Evolutionary conservation across 768 basidiomycete genomes (phyloP), one percentile per base, ranked within the genome.

Genomic region (Lentinula guzmanii): DNA sequence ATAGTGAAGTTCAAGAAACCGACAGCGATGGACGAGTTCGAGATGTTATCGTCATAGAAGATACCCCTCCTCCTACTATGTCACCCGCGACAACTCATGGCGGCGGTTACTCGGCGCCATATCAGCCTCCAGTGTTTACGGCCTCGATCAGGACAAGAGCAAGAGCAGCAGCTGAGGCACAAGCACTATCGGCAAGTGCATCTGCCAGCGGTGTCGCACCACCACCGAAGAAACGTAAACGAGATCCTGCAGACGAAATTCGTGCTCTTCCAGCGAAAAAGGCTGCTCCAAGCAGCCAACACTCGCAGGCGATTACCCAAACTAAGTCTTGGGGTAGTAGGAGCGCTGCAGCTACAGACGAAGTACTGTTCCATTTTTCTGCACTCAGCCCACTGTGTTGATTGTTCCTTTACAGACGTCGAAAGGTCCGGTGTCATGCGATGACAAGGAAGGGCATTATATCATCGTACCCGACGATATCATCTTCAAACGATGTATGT

Each of bases 381-480:
- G 37, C 46, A 61, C 63, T 64, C 65, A 69, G 62, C 71, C 66
- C 67, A 8, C 11, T 16, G 33, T 60, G 34, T 69, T 64, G 69
- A 65, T 65, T 65, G 62, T 56, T 66, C 56, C 61, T 65, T 66
- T 68, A 70, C 68, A 88, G 86, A 78, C 84, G 65, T 82, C 86
- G 65, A 91, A 88, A 70, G 83, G 78, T 16, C 76, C 83, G 63
- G 79, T 85, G 54, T 77, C 91, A 60, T 97, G 93, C 77, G 95
- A 97, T 72, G 97, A 99, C 79, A 91, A 96, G 75, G 97, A 99
- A 71, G 97, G 97, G 13, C 97, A 99, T 77, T 99, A 95, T 75
- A 95, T 98, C 69, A 91, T 98, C 71, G 86, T 88, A 62, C 86
- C 90, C 56, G 92, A 93, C 74, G 95, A 95, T 76, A 81, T 93